These are phyloP conservation scores for Metschnikowia kofuensis DNA, from an alignment of 805 yeast genomes.

Conservation along the genomic window DNA sequence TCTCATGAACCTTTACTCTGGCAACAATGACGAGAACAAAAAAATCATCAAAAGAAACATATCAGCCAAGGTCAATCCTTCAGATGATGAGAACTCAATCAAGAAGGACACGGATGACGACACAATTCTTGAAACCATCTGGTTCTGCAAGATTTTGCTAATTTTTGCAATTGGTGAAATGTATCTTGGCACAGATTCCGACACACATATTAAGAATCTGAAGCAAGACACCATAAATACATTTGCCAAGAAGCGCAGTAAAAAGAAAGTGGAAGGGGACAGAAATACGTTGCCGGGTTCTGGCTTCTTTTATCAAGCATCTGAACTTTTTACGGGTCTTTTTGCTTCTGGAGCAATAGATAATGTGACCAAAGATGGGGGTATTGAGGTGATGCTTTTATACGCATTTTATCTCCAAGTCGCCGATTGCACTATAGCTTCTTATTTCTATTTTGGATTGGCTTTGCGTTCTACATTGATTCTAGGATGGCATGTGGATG, in stretches of 20 bases:
- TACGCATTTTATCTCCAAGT: slow-evolving; percentile 81
- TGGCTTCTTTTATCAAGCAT: slow-evolving; percentile 73
- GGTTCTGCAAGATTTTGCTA: slow-evolving; percentile 73
- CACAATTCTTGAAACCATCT: slow-evolving; percentile 68
- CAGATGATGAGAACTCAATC: slow-evolving; percentile 38
- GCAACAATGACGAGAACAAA: slow-evolving; percentile 37
- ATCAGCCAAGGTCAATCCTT: slow-evolving; percentile 22
- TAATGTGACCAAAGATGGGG: slow-evolving; percentile 74
- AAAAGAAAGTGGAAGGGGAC: slow-evolving; percentile 15
- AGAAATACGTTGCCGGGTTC: slow-evolving; percentile 67
- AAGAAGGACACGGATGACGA: slow-evolving; percentile 47
- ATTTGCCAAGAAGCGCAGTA: slow-evolving; percentile 19
- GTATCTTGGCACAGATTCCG: slow-evolving; percentile 75
- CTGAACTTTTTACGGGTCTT: slow-evolving; percentile 72
- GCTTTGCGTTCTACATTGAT: slow-evolving; percentile 71
- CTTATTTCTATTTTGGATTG: slow-evolving; percentile 75
- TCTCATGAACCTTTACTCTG: slow-evolving; percentile 60
- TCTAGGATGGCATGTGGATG: slow-evolving; percentile 80
- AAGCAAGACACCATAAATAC: slow-evolving; percentile 18
- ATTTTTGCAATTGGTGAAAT: slow-evolving; percentile 81
- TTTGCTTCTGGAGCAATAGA: slow-evolving; percentile 80
- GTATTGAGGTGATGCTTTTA: slow-evolving; percentile 68
- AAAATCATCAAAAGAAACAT: slow-evolving; percentile 36
- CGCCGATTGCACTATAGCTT: slow-evolving; percentile 79
- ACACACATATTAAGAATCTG: slow-evolving; percentile 49